Evolutionary conservation across 345 rosid species (phyloP), one percentile per base, ranked within the genome.

Genomic region (Boechera stricta): DNA sequence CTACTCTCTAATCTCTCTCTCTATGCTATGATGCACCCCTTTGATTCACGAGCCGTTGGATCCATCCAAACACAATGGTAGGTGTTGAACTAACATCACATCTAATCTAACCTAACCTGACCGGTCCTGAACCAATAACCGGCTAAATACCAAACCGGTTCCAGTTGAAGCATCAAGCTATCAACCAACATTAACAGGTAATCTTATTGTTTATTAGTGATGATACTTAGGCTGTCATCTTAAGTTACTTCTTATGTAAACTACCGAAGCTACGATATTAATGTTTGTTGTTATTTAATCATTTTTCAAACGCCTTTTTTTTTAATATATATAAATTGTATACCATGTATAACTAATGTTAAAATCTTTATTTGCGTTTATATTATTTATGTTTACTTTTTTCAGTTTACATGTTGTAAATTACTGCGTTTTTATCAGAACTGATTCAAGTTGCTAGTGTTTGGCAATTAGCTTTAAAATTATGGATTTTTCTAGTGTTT

Each of bases 241-340:
- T 44, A 76, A 59, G 47, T 49, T 60, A 60, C 73, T 58, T 76
- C 79, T 51, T 12, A 39, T 8, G 67, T 67, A 67, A 54, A n/a
- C 41, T 45, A 57, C 66, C 67, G 7, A 28, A 48, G 10, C 26
- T 53, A 21, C 55, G 49, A 33, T 21, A 18, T 47, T 42, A 45
- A 10, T 66, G 18, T 56, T 54, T 73, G 16, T 47, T 48, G 26
- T 51, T 51, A 16, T 60, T 6, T 54, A 21, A 38, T 42, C 12
- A 12, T 42, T 45, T 10, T 51, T 52, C 53, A 21, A 21, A 21
- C 24, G 29, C 10, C 0, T 12, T 13, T 18, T 4, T 10, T 29
- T n/a, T 70, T 10, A 21, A 21, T 21, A 21, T 21, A 21, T 2
- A 29, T 41, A 11, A 42, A 42, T 42, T 42, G 48, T 41, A 10